Conservation (phyloP, 768 basidiomycete genomes). For the Lentinula aciculospora region DNA sequence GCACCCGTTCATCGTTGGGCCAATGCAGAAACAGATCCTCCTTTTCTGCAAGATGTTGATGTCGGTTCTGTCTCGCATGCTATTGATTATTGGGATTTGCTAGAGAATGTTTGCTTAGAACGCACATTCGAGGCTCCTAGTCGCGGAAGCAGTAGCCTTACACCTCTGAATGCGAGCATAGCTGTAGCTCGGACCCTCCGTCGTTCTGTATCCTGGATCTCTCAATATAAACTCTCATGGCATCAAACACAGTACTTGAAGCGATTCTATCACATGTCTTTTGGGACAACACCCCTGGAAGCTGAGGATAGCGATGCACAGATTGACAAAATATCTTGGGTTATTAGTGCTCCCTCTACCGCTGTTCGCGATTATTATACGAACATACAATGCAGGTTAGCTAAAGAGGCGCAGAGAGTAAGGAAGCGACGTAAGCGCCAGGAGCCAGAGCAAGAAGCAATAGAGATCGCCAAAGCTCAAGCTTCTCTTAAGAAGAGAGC, state of each 20-base stretch:
- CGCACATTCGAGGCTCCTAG: constrained; percentile 4
- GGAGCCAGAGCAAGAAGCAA: constrained; percentile 25
- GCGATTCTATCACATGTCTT: constrained; percentile 37
- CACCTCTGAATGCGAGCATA: constrained; percentile 20
- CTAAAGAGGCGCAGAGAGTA: constrained; percentile 38
- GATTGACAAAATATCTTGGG: constrained; percentile 43
- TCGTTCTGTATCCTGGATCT: constrained; percentile 53
- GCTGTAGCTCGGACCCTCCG: constrained; percentile 47
- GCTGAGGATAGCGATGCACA: constrained; percentile 34
- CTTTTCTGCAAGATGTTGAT: constrained; percentile 48
- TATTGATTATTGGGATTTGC: constrained; percentile 50
- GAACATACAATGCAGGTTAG: constrained; percentile 30
- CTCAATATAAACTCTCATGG: constrained; percentile 57
- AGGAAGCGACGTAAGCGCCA: constrained; percentile 27
- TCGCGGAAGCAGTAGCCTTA: constrained; percentile 11
- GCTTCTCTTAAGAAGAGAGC: constrained; percentile 57
- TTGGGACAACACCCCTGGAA: constrained; percentile 42
- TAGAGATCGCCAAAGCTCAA: constrained; percentile 41
- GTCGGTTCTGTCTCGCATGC: constrained; percentile 34
- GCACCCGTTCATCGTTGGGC: constrained; percentile 63
- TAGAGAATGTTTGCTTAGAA: constrained; percentile 43
- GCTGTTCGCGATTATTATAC: constrained; percentile 41
- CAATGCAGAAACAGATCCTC: constrained; percentile 40
- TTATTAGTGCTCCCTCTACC: constrained; percentile 50
- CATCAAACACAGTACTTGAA: constrained; percentile 64